Evolutionary conservation across 331 rosid species (phyloP), one percentile per base, ranked within the genome.

Genomic region (Acacia concinna): DNA sequence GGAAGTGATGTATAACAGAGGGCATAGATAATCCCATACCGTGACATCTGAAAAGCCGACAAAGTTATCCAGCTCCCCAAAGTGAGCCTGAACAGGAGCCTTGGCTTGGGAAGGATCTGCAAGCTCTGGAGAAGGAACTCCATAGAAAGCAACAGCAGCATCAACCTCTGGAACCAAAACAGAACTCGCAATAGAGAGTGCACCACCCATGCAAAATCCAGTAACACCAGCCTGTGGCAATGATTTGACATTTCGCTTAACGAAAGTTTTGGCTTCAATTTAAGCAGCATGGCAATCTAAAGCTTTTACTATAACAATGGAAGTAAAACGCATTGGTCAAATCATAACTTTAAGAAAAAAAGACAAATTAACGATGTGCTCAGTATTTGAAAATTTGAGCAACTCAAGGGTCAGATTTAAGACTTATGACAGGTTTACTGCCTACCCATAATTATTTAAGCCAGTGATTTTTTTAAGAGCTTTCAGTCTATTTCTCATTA

Each of bases 131-230:
- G 99, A 78, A 79, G 97, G 97, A 65, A 89, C 86, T 79, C 99
- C 97, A 82, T 93, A 96, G 82, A 95, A 95, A 71, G 96, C 94
- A 80, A 95, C 98, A 71, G 78, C 98, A 81, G 97, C 94, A 87
- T 95, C 98, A 68, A 90, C 92, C 76, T 83, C 82, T 32, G 97
- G 92, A 67, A 90, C 88, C 87, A 95, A 85, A 52, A 91, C 99
- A 65, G 99, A 93, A 79, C 99, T 91, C 68, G 99, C 98, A 82
- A 95, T 89, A 34, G 99, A 82, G 32, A 95, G 98, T 60, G 99
- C 99, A 77, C 99, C 99, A 32, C 98, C 99, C 99, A 95, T 93
- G 79, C 99, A 95, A 81, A 84, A 95, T 82, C 99, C 99, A 84
- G 98, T 90, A 63, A 95, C 96, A 84, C 99, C 98, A 70, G 83